These are phyloP conservation scores for Ustulina deusta DNA, from an alignment of 2,329 filamentous ascomycete species.

Conservation along the genomic window DNA sequence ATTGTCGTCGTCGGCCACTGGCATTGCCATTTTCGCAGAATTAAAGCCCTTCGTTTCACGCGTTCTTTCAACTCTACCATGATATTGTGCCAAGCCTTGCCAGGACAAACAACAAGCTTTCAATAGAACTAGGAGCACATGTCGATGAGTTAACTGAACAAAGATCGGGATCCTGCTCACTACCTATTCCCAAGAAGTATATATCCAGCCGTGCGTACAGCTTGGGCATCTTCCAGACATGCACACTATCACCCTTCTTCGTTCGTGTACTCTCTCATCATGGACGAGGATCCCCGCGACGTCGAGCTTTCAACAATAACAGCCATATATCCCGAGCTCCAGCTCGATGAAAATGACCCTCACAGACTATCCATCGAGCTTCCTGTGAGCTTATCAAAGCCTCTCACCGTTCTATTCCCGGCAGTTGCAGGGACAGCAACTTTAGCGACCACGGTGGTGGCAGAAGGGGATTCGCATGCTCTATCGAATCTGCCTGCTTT, in stretches of 20 bases:
- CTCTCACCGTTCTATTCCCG: constrained; percentile 70
- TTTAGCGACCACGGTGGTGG: constrained; percentile 28
- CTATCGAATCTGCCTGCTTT: constrained; percentile 70
- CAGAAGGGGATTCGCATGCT: constrained; percentile 58
- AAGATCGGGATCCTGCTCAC: constrained; percentile 5
- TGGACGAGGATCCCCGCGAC: constrained; percentile 62
- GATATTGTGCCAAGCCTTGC: neutral
- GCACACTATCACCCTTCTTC: constrained; percentile 34
- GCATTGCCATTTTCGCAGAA: neutral
- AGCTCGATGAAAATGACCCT: constrained; percentile 56
- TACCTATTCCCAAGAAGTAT: constrained; percentile 16
- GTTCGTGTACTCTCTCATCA: constrained; percentile 44
- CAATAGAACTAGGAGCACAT: constrained; percentile 3
- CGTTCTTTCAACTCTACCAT: neutral
- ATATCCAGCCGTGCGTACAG: constrained; percentile 1
- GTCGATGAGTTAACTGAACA: neutral
- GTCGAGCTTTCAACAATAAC: constrained; percentile 71
- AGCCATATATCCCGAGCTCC: constrained; percentile 76
- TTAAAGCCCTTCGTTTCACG: neutral
- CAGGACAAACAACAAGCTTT: constrained; percentile 1
- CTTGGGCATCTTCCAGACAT: constrained; percentile 35
- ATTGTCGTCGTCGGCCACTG: neutral
- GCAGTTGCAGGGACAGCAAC: constrained; percentile 53
- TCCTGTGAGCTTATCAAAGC: constrained; percentile 65
- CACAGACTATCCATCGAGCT: constrained; percentile 68